Conservation (phyloP, 805 yeast species). For the Lipomyces yamanashiensis region DNA sequence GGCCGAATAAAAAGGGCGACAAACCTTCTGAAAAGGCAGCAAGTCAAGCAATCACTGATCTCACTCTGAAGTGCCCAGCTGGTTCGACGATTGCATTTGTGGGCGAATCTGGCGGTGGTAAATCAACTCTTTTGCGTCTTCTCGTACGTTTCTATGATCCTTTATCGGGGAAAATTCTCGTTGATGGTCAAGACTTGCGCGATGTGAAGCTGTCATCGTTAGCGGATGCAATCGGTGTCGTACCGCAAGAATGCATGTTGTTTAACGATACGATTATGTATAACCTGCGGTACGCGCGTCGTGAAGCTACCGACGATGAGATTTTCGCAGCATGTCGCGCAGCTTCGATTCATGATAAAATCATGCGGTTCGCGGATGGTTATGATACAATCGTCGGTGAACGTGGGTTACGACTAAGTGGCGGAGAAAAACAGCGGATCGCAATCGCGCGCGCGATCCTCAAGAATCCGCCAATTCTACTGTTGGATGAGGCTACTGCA, state of each 20-base stretch:
- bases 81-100: conserved; percentile 93
- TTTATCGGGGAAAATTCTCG: conserved; percentile 59
- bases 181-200: conserved; percentile 67
- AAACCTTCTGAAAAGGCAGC: neutral
- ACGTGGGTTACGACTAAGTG: conserved; percentile 61
- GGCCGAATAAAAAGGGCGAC: neutral
- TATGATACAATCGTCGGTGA: conserved; percentile 65
- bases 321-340: conserved; percentile 66
- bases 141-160: conserved; percentile 86
- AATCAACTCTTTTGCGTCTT: conserved; percentile 81
- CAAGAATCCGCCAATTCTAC: conserved; percentile 56
- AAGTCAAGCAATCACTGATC: conserved; percentile 57
- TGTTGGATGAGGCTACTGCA: conserved; percentile 68
- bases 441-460: conserved; percentile 64
- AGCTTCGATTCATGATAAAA: conserved; percentile 54
- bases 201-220: conserved; percentile 71
- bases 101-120: conserved; percentile 96
- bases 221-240: conserved; percentile 78
- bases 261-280: conserved; percentile 85
- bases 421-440: conserved; percentile 67
- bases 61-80: conserved; percentile 64
- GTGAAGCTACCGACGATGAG: conserved; percentile 60
- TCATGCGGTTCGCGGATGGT: conserved; percentile 52
- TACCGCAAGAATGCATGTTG: conserved; percentile 87
- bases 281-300: conserved; percentile 75